Evolutionary conservation across 2,329 filamentous ascomycete species (phyloP).

Genomic region (Decorospora gaudefroyi): DNA sequence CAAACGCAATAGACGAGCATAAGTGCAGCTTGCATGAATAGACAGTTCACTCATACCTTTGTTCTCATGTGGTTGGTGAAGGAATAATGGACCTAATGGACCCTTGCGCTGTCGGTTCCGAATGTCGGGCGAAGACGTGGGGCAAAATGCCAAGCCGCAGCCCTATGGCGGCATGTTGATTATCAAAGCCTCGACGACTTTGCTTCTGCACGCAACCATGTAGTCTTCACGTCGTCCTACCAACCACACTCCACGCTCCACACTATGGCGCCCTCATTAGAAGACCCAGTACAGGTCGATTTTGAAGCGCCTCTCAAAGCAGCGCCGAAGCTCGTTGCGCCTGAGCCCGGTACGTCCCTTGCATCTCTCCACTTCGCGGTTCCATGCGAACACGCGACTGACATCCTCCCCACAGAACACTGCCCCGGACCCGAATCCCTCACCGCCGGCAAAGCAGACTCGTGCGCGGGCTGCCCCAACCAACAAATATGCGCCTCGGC

Average conservation of each 20-base stretch:
- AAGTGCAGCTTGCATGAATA: constrained; percentile 25
- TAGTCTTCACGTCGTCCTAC: constrained; percentile 18
- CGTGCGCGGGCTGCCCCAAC: constrained; percentile 94
- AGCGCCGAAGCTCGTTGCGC: constrained; percentile 84
- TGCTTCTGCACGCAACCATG: constrained; percentile 29
- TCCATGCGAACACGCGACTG: not conserved
- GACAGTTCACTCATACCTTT: constrained; percentile 4
- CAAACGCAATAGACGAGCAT: constrained; percentile 28
- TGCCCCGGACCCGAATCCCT: constrained; percentile 88
- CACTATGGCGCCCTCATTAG: constrained; percentile 78
- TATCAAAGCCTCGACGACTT: constrained; percentile 38
- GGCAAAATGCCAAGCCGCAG: constrained; percentile 35
- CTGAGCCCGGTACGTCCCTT: constrained; percentile 69
- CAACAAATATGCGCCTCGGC: constrained; percentile 92
- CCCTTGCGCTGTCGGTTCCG: constrained; percentile 20
- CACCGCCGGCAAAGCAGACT: constrained; percentile 69
- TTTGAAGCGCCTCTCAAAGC: constrained; percentile 75
- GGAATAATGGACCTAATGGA: not conserved
- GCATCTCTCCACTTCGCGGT: constrained; percentile 48
- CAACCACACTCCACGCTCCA: constrained; percentile 8
- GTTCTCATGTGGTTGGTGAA: not conserved
- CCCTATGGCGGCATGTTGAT: constrained; percentile 37
- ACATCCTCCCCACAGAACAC: constrained; percentile 63
- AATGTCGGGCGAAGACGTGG: constrained; percentile 29
- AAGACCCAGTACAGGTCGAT: constrained; percentile 70